Evolutionary conservation across 257 asterid species (phyloP).

Genomic region (Cynanchum wilfordii): DNA sequence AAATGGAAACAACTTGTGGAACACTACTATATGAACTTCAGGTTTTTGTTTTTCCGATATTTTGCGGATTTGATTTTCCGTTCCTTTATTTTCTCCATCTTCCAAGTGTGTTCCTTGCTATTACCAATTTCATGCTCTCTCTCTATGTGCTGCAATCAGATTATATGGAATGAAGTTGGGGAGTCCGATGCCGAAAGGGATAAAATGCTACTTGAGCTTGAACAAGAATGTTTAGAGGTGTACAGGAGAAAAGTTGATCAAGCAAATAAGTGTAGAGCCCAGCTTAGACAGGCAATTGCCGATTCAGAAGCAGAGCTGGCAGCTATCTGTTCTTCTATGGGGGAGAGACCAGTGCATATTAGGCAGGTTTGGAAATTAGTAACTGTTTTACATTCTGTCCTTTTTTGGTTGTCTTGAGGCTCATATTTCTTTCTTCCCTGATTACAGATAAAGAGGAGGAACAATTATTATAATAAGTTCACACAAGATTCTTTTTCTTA

Average conservation of each 20-base stretch:
- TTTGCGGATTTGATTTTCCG: neutral
- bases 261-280: slow-evolving; percentile 87
- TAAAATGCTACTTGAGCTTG: slow-evolving; percentile 78
- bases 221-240: slow-evolving; percentile 86
- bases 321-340: slow-evolving; percentile 84
- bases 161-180: slow-evolving; percentile 99
- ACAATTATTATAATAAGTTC: neutral
- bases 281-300: slow-evolving; percentile 94
- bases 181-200: slow-evolving; percentile 82
- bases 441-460: neutral
- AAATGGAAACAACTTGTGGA: slow-evolving; percentile 78
- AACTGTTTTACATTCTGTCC: neutral
- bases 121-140: neutral
- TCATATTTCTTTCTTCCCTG: neutral
- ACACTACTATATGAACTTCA: slow-evolving; percentile 77
- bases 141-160: slow-evolving; percentile 38
- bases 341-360: slow-evolving; percentile 90
- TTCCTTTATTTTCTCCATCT: neutral
- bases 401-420: neutral
- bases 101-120: slow-evolving; percentile 7
- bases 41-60: slow-evolving; percentile 34
- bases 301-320: slow-evolving; percentile 99
- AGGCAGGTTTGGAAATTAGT: slow-evolving; percentile 55
- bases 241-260: slow-evolving; percentile 92
- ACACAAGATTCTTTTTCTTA: too few species aligned